Evolutionary conservation across 2,329 filamentous ascomycete genomes (phyloP).

Genomic region (Phoma herbarum): DNA sequence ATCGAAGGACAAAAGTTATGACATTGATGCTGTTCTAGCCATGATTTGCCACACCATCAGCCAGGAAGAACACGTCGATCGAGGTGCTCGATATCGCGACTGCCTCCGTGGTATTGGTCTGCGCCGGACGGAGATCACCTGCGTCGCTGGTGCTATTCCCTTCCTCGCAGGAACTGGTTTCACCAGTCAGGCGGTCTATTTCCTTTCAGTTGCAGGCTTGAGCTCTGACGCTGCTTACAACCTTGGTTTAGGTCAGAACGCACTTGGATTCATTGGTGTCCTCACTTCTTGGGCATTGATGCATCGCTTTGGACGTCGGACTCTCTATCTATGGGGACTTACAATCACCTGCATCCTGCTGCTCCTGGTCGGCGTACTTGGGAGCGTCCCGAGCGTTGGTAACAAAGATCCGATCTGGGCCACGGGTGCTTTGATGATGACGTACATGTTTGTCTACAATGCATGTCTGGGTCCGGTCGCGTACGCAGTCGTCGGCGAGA

Average conservation of each 20-base stretch:
- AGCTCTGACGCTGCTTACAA: slow-evolving; percentile 49
- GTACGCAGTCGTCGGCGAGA: slow-evolving; percentile 83
- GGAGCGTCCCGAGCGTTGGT: slow-evolving; percentile 2
- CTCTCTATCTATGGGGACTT: slow-evolving; percentile 77
- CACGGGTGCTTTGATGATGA: slow-evolving; percentile 31
- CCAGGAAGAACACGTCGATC: slow-evolving; percentile 71
- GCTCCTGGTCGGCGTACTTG: slow-evolving; percentile 49
- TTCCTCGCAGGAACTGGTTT: slow-evolving; percentile 39
- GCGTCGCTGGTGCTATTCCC: slow-evolving; percentile 56
- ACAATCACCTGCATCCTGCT: slow-evolving; percentile 69
- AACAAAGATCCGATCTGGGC: slow-evolving; percentile 49
- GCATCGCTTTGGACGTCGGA: slow-evolving; percentile 76
- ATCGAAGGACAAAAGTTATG: slow-evolving; percentile 54
- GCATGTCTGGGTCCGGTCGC: slow-evolving; percentile 85
- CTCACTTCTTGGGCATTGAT: slow-evolving; percentile 82
- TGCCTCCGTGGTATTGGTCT: slow-evolving; percentile 81
- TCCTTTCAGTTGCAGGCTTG: slow-evolving; percentile 56
- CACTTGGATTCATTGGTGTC: slow-evolving; percentile 66
- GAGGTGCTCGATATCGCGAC: slow-evolving; percentile 75
- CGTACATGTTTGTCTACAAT: slow-evolving; percentile 73
- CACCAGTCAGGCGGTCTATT: slow-evolving; percentile 52
- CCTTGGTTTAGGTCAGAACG: slow-evolving; percentile 61
- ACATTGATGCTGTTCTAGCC: slow-evolving; percentile 48
- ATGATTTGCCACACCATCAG: slow-evolving; percentile 90
- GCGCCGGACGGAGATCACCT: slow-evolving; percentile 78